phyloP scores from a whole-genome alignment of 169 alveolate genomes.

The Babesia bigemina region DNA sequence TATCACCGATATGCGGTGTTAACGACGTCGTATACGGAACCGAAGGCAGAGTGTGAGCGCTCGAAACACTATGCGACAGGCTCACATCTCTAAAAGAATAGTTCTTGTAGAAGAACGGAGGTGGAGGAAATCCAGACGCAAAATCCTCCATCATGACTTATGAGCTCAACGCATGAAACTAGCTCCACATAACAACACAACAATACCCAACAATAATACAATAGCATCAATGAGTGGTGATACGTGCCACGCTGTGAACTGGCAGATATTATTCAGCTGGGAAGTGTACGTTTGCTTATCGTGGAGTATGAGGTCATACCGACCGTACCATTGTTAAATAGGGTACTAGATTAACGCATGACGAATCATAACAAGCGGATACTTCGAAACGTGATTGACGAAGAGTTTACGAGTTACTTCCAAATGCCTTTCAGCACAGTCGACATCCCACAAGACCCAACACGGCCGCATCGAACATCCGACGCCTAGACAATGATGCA shows the following conservation, averaged over 20 bases:
- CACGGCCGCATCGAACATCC: background rate
- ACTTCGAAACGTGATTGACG: no score
- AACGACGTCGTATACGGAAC: no score
- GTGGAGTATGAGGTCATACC: background rate
- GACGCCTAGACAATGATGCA: background rate
- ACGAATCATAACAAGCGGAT: no score
- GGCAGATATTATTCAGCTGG: background rate
- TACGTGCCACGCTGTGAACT: no score
- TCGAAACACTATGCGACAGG: background rate
- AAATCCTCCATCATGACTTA: conserved; percentile 50
- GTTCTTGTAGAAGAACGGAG: conserved; percentile 73
- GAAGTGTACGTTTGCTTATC: background rate
- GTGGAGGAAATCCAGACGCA: conserved; percentile 76
- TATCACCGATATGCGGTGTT: background rate
- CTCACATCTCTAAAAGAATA: conserved; percentile 43
- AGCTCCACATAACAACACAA: no score
- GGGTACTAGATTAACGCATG: no score
- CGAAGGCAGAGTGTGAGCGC: background rate
- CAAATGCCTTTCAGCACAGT: no score
- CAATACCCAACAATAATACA: no score
- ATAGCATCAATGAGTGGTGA: no score
- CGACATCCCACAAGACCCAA: background rate
- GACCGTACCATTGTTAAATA: no score
- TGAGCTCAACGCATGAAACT: no score
- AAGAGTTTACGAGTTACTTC: no score